phyloP scores from a whole-genome alignment of 371 early-diverging fungal genomes.

The Mortierella sp. region DNA sequence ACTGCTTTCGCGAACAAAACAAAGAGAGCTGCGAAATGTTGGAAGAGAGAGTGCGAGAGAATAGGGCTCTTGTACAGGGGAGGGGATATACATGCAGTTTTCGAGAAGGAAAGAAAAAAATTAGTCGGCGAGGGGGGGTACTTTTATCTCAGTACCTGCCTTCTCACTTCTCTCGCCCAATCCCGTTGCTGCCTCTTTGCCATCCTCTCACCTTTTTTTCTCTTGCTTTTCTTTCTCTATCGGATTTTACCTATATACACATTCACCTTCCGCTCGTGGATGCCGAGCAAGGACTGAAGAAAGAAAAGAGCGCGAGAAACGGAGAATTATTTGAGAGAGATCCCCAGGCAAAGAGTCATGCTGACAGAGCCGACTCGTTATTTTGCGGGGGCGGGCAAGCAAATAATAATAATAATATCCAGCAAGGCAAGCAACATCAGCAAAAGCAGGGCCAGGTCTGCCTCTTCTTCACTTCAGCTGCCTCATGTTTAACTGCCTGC shows the following conservation, averaged over 20 bases:
- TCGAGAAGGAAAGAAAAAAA: background rate
- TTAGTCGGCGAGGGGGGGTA: background rate
- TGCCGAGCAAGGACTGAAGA: background rate
- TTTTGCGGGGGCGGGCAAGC: constrained; percentile 2
- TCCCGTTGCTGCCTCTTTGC: no score
- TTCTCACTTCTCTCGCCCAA: background rate
- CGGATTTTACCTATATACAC: background rate
- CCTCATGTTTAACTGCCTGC: background rate
- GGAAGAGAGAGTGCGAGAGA: background rate
- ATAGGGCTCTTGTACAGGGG: background rate
- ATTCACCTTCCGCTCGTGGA: background rate
- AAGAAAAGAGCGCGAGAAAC: background rate
- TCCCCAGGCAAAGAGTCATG: background rate
- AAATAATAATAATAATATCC: background rate
- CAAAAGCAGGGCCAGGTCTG: background rate
- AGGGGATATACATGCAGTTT: background rate
- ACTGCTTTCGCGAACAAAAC: background rate
- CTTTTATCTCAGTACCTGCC: background rate
- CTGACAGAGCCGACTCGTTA: background rate
- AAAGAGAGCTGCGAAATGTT: background rate
- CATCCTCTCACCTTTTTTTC: background rate
- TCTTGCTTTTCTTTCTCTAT: background rate
- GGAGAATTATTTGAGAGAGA: constrained; percentile 11
- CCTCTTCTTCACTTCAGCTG: no score
- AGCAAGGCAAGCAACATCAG: background rate